Conservation (phyloP, 495 filamentous ascomycete genomes). For the Echria macrotheca region DNA sequence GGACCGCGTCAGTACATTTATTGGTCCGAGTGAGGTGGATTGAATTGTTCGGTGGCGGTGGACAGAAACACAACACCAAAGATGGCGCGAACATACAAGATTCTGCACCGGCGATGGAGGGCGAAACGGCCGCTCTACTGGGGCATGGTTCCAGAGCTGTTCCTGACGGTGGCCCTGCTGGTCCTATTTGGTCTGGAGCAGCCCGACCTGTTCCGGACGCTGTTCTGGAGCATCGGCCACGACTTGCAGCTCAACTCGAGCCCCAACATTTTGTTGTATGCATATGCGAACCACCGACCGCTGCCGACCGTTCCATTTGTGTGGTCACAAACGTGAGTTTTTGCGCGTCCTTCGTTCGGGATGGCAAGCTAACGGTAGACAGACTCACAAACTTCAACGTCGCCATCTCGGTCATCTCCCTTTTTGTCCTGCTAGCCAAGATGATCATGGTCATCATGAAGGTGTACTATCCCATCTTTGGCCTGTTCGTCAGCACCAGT, state of each 20-base stretch:
- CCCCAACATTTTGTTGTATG: constrained; percentile 66
- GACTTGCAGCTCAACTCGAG: constrained; percentile 79
- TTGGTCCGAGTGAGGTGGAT: no score
- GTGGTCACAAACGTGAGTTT: constrained; percentile 74
- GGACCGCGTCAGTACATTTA: no score
- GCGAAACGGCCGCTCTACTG: constrained; percentile 56
- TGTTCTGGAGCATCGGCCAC: constrained; percentile 74
- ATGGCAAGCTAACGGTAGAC: constrained; percentile 10
- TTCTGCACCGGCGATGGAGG: constrained; percentile 56
- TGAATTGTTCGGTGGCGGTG: no score
- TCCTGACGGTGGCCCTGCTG: constrained; percentile 62
- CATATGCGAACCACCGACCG: constrained; percentile 66
- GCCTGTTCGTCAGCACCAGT: constrained; percentile 50
- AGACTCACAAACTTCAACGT: constrained; percentile 80
- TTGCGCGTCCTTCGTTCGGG: neutral
- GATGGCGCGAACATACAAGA: constrained; percentile 36
- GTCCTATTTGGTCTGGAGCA: constrained; percentile 77
- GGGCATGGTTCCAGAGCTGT: constrained; percentile 65
- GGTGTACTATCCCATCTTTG: constrained; percentile 65
- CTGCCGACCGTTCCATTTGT: constrained; percentile 63
- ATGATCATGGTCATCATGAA: constrained; percentile 64
- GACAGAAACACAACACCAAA: no score
- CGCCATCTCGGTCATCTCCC: constrained; percentile 69
- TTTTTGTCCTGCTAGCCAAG: constrained; percentile 63
- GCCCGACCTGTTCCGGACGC: constrained; percentile 72